Evolutionary conservation across 2,329 filamentous ascomycete species (phyloP), one percentile per base, ranked within the genome.

Genomic region (Scortechinia acanthostroma): DNA sequence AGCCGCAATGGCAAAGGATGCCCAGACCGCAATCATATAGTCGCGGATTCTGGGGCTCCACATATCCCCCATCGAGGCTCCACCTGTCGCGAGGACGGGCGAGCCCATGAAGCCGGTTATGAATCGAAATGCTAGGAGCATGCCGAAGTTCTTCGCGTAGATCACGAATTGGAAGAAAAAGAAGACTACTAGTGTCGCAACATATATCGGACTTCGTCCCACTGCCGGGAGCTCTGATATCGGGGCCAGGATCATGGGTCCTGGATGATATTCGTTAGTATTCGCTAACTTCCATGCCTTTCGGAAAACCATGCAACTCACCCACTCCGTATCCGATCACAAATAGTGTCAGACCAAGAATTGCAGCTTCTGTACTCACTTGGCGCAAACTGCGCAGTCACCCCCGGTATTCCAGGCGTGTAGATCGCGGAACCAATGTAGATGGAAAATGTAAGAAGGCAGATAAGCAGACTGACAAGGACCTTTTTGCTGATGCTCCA

Each of bases 141-240:
- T 70, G 1, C 68, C 60, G 42, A 80, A 74, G 55, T 76, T 76
- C 22, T 71, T 58, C 1, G 73, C 73, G n/a, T 0, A 80, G 55
- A 0, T 70, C 0, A 76, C 73, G 0, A 82, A 61, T 10, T 66
- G 68, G 1, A 83, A 58, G 6, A 80, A 63, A 21, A 79, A 68
- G 51, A 81, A 83, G 21, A 80, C 61, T n/a, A 65, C 63, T 46
- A 81, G 71, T 0, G 76, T 74, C 46, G 74, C 53, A 22, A 81
- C 69, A 51, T 81, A 83, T 0, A 74, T 69, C 1, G 70, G 68
- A 46, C 77, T 82, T 1, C 79, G 66, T 2, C 79, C 77, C 45
- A 82, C 67, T 23, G 64, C 49, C 0, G 78, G 76, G 14, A 83
- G 70, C 55, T 84, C 80, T 37, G 65, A 70, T 25, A 83, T 53